A percentile compares a stretch with the other conserved stretches of the same genome.
Conservation (phyloP, 2,329 filamentous ascomycete genomes). For the Ophiostoma fasciatum region DNA sequence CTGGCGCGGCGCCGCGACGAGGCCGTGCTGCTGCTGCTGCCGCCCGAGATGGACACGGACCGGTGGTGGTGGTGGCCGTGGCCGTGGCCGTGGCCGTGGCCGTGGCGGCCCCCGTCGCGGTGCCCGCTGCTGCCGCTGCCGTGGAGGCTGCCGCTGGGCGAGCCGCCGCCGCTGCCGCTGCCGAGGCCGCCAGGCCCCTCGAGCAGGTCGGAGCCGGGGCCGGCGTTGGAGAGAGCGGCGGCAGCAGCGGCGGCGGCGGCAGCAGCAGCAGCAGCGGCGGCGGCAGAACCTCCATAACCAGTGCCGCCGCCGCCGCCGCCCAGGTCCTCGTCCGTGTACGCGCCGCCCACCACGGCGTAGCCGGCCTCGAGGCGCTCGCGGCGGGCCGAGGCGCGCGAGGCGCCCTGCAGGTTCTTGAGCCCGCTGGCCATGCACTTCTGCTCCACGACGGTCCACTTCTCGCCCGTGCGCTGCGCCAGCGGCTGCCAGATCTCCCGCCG, state of each 20-base stretch:
- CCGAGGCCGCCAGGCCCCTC: slow-evolving; percentile 32
- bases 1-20: background rate
- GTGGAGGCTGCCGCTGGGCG: slow-evolving; percentile 16
- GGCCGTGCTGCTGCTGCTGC: slow-evolving; percentile 11
- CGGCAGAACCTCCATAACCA: too few relatives aligned
- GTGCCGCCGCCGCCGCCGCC: slow-evolving; percentile 37
- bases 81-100: too few relatives aligned
- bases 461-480: slow-evolving; percentile 59
- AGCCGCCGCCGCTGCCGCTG: slow-evolving; percentile 21
- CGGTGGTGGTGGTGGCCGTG: too few relatives aligned
- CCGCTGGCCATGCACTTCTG: slow-evolving; percentile 71
- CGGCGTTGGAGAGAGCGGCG: too few relatives aligned
- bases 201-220: too few relatives aligned
- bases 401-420: slow-evolving; percentile 63
- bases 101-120: too few relatives aligned
- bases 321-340: too few relatives aligned
- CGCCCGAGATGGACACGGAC: slow-evolving; percentile 17
- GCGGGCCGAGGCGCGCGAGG: slow-evolving; percentile 48
- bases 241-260: too few relatives aligned
- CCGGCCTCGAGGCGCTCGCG: slow-evolving; percentile 45
- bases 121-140: slow-evolving; percentile 13
- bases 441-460: slow-evolving; percentile 64
- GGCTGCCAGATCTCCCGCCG: slow-evolving; percentile 70
- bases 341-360: slow-evolving; percentile 27
- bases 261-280: too few relatives aligned